Base-by-base conservation (phyloP, 139 green algal species). In the Pleodorina starrii region DNA sequence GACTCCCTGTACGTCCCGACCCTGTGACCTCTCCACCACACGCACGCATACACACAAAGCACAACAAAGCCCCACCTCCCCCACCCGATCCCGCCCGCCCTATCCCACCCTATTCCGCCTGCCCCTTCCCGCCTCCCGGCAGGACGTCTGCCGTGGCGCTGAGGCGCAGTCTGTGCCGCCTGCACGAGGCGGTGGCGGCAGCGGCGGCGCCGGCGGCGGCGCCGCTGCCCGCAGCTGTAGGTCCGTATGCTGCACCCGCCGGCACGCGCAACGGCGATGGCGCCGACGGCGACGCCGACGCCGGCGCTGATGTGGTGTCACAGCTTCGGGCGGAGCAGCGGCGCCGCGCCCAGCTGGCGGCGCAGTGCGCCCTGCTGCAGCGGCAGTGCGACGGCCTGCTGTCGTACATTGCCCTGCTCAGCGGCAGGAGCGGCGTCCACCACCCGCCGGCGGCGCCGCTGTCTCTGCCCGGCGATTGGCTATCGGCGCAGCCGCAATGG, bases 321-420 rank as follows among this genome's bases (percentile, higher is more conserved):
- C 63, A 73, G 21, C 63, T 73, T 19, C 32, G 25, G 27, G 2
- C 19, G 63, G 63, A 38, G 19, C 63, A 73, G 63, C 54, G 19
- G 23, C 50, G 69, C 25, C 57, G 57, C 17, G 60, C 48, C 42
- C 38, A 29, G 59, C 59, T 86, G 38, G 29, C 57, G 29, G 38
- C 40, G 25, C 29, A 59, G 40, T 86, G 80, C 42, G 27, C 57
- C 12, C 57, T 38, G 7, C 82, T 88, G 66, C n/a, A 79, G 68
- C 66, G 66, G 44, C 82, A 88, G 66, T 69, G 82, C 46, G 16
- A 46, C 32, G 46, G 66, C 9, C 44, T 88, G 9, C 48, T 88
- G 16, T 42, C 82, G 21, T 69, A 79, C 44, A 50, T 76, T 0
- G 57, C 40, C 19, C 5, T 69, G 9, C 44, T 88, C 19, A 66